Conservation (phyloP, 371 early-diverging fungal genomes). For the Mortierella sp. region DNA sequence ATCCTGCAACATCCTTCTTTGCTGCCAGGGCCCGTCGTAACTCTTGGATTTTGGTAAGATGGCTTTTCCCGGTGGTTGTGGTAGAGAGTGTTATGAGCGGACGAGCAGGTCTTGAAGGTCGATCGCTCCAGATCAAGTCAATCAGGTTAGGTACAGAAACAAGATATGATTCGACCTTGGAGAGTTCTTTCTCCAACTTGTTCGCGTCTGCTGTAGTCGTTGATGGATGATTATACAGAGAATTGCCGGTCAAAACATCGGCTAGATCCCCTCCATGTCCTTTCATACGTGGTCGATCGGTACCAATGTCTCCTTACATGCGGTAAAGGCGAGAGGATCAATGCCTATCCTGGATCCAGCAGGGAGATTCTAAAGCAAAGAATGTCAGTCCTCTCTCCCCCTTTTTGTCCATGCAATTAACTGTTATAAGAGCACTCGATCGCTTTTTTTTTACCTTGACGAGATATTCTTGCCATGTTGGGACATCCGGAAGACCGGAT, state of each 20-base stretch:
- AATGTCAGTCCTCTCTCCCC: neutral
- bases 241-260: too few relatives aligned
- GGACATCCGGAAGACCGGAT: conserved; percentile 85
- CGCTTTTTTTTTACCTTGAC: conserved; percentile 65
- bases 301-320: conserved; percentile 55
- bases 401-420: neutral
- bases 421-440: too few relatives aligned
- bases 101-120: conserved; percentile 74
- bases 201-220: conserved; percentile 69
- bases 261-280: too few relatives aligned
- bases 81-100: conserved; percentile 71
- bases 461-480: conserved; percentile 91
- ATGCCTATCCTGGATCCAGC: conserved; percentile 81
- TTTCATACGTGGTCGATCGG: too few relatives aligned
- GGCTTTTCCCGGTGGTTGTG: conserved; percentile 76
- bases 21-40: conserved; percentile 66
- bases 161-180: conserved; percentile 59
- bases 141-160: conserved; percentile 80
- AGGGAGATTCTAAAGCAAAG: conserved; percentile 63
- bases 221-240: too few relatives aligned
- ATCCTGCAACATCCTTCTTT: conserved; percentile 75
- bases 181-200: conserved; percentile 64
- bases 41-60: conserved; percentile 65
- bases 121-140: conserved; percentile 80
- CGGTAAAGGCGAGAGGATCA: conserved; percentile 85